Base-by-base conservation (phyloP, 441 rosid genomes). In the Codiaeum variegatum region DNA sequence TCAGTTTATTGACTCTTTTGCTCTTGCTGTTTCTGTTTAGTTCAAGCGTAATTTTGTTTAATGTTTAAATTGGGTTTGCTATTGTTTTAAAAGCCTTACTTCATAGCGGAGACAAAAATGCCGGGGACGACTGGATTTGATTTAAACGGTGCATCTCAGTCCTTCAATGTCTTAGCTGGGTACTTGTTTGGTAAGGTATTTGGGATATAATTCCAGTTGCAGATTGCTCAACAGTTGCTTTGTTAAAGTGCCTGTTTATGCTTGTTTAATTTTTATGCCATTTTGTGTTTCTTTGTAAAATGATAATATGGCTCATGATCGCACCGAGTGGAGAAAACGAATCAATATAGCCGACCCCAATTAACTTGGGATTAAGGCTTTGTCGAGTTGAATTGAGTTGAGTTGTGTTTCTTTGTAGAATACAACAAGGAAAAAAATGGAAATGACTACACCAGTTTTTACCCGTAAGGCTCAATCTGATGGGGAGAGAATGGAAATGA, bases 151-250 rank as follows among this genome's bases (percentile, higher is more conserved):
- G 83, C 94, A 66, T 94, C 97, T 58, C 88, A 69, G 73, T 90
- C 96, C 44, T 94, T 94, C 74, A 94, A 89, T 84, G 88, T 87
- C 54, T 81, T 94, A 78, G 97, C 98, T 24, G 98, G 85, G 72
- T 92, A 90, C 90, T 91, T 90, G 82, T 90, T 94, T 61, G 98
- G 98, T 87, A 90, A 94, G 97, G 97, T 91, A 90, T 75, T 75
- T 19, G 10, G 56, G 62, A 62, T 19, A 21, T 29, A 52, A 29
- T 5, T 52, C 52, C 11, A 44, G 28, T 23, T 59, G 26, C 4
- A 31, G 61, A 65, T 58, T 62, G 49, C 51, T 66, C 60, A 47
- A 44, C n/a, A 24, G 24, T 42, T 15, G 13, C 62, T 38, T 11
- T 24, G 3, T 49, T 64, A 65, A 52, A 63, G 19, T 73, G 9